Evolutionary conservation across 192 early-diverging fungal genomes (phyloP), one percentile per base, ranked within the genome.

Genomic region (Linnemannia elongata): DNA sequence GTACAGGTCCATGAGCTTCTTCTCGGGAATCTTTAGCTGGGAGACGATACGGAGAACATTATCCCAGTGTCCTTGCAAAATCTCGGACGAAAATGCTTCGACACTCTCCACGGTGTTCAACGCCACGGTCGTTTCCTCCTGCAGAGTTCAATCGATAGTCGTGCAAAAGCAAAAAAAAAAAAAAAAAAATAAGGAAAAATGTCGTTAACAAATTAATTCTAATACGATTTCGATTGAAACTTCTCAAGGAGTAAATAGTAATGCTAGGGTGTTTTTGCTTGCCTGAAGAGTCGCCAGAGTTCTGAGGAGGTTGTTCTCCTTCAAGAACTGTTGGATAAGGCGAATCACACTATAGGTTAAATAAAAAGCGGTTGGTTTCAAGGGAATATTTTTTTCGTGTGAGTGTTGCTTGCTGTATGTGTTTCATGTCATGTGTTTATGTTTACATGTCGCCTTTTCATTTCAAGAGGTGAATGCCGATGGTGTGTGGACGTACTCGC

Each of bases 271-370:
- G 54, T 57, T 33, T n/a, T 44, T 0, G 52, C 69, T 44, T 85
- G 90, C 94, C 92, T 99, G 95, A 33, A 99, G 90, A 3, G 94
- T 89, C 15, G 91, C 91, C 17, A 98, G 90, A 13, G 96, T 94
- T n/a, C 91, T 91, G 57, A 91, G 93, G 39, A 99, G 90, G 77
- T 96, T 98, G 78, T 97, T 95, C 81, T 98, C 98, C 76, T 96
- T 96, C 52, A 98, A 89, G 79, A 99, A 99, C 83, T 98, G 98
- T 80, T 95, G 91, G 63, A 98, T 94, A n/a, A 99, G 92, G 33
- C 97, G 94, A 80, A 98, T 94, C 13, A 97, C 94, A 80, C 95
- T 96, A 75, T 78, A 47, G 4, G 30, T 38, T 55, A 57, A 18
- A 77, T 54, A 77, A 68, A 75, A 52, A 1, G 22, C 30, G 82